A percentile compares a stretch with the other conserved stretches of the same genome.
Evolutionary conservation across 164 flowering plant species (phyloP).

Genomic region (Magnolia officinalis): DNA sequence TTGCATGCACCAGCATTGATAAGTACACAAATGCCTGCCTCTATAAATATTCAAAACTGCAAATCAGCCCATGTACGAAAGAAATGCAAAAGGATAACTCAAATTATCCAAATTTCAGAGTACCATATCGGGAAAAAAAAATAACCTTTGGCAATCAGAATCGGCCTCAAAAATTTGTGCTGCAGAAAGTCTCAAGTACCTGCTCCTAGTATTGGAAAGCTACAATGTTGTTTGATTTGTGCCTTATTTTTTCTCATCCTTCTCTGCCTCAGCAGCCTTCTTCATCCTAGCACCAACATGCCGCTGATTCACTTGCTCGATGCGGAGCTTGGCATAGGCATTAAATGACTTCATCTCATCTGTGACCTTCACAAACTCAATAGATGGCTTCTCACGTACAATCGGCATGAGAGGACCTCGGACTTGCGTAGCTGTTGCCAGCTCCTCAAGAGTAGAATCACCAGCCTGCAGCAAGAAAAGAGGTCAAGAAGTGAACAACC

Average conservation of each 20-base stretch:
- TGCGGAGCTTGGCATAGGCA: slow-evolving; percentile 49
- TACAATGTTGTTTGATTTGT: neutral
- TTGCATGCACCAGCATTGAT: no score
- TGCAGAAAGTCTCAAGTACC: no score
- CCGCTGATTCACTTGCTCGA: slow-evolving; percentile 38
- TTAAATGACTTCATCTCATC: slow-evolving; percentile 48
- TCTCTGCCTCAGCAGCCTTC: slow-evolving; percentile 64
- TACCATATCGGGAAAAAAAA: no score
- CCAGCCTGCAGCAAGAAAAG: slow-evolving; percentile 29
- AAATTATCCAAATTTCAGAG: no score
- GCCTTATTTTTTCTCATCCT: slow-evolving; percentile 49
- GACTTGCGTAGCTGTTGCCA: slow-evolving; percentile 45
- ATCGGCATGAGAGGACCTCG: slow-evolving; percentile 42
- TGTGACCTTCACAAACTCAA: slow-evolving; percentile 47
- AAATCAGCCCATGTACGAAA: no score
- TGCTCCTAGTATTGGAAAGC: no score
- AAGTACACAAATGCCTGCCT: no score
- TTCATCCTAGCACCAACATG: slow-evolving; percentile 46
- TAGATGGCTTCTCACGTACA: slow-evolving; percentile 32
- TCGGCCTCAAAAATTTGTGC: no score
- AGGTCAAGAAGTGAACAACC: neutral
- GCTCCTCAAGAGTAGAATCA: slow-evolving; percentile 41
- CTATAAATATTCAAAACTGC: no score
- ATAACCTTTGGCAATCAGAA: no score
- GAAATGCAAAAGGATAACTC: no score